Conservation (phyloP, 805 yeast species). For the Jamesozyma lodderae region DNA sequence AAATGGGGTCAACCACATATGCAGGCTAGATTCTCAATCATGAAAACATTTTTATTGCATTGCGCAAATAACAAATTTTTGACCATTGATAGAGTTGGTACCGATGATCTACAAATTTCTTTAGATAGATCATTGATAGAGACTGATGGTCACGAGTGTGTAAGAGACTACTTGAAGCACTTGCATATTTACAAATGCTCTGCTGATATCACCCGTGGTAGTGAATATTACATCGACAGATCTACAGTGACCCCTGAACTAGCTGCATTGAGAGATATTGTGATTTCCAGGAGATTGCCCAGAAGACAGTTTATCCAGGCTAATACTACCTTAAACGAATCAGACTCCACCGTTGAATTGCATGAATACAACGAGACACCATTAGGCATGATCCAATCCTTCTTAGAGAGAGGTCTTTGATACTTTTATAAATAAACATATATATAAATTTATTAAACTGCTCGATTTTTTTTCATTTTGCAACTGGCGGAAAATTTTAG, state of each 20-base stretch:
- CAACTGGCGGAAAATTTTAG: too few relatives aligned
- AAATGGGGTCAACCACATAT: constrained; percentile 96
- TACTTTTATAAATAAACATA: too few relatives aligned
- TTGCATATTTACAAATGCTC: constrained; percentile 75
- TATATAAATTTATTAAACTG: too few relatives aligned
- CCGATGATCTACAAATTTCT: constrained; percentile 49
- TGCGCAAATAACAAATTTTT: constrained; percentile 51
- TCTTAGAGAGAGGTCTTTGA: constrained; percentile 55
- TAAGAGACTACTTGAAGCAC: constrained; percentile 59
- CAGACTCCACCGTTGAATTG: constrained; percentile 30
- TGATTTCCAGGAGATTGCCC: constrained; percentile 66
- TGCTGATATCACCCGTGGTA: constrained; percentile 61
- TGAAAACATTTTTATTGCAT: constrained; percentile 56
- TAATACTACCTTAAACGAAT: constrained; percentile 43
- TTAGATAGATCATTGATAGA: constrained; percentile 56
- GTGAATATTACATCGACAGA: constrained; percentile 52
- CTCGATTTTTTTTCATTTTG: too few relatives aligned
- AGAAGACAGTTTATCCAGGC: constrained; percentile 81
- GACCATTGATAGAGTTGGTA: constrained; percentile 39
- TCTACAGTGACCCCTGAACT: constrained; percentile 60
- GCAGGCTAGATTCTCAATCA: constrained; percentile 84
- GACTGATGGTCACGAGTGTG: constrained; percentile 62
- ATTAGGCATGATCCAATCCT: constrained; percentile 72
- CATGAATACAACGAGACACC: constrained; percentile 67
- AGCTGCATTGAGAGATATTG: constrained; percentile 56